phyloP scores from a whole-genome alignment of 257 asterid species.

The Haberlea rhodopensis region DNA sequence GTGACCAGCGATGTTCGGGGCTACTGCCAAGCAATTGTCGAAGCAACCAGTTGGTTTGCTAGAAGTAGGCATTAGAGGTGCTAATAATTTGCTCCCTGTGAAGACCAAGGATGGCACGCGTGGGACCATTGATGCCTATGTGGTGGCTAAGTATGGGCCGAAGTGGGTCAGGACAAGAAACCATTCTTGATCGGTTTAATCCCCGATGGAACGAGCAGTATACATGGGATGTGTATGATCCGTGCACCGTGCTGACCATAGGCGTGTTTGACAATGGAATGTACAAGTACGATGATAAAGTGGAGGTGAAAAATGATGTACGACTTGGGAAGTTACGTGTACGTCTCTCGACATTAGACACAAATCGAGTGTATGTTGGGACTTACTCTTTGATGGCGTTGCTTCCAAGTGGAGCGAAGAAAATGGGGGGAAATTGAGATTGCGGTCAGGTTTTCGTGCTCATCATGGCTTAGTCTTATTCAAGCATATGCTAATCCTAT shows the following conservation, averaged over 20 bases:
- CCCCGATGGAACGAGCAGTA: constrained; percentile 94
- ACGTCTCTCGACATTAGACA: constrained; percentile 75
- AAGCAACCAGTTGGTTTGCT: constrained; percentile 78
- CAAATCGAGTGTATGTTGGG: constrained; percentile 70
- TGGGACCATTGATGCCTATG: constrained; percentile 82
- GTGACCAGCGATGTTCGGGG: constrained; percentile 84
- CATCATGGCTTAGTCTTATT: constrained; percentile 74
- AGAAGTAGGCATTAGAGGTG: constrained; percentile 86
- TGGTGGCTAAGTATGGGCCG: constrained; percentile 87
- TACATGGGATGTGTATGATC: constrained; percentile 91
- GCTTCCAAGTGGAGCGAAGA: constrained; percentile 74
- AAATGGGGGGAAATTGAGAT: constrained; percentile 90
- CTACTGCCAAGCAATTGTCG: constrained; percentile 72
- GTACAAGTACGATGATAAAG: constrained; percentile 48
- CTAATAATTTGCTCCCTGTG: constrained; percentile 69
- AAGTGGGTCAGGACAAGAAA: constrained; percentile 85
- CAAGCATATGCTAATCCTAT: constrained; percentile 76
- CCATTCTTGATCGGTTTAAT: constrained; percentile 77
- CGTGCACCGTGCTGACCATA: constrained; percentile 77
- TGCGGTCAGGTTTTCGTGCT: constrained; percentile 67
- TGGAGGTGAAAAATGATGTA: constrained; percentile 50
- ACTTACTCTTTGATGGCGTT: constrained; percentile 60
- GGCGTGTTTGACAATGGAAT: constrained; percentile 86
- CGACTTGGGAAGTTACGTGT: constrained; percentile 79
- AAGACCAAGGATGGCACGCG: constrained; percentile 80